Conservation (phyloP, 352 stramenopile species). For the Globisporangium orthogonon region DNA sequence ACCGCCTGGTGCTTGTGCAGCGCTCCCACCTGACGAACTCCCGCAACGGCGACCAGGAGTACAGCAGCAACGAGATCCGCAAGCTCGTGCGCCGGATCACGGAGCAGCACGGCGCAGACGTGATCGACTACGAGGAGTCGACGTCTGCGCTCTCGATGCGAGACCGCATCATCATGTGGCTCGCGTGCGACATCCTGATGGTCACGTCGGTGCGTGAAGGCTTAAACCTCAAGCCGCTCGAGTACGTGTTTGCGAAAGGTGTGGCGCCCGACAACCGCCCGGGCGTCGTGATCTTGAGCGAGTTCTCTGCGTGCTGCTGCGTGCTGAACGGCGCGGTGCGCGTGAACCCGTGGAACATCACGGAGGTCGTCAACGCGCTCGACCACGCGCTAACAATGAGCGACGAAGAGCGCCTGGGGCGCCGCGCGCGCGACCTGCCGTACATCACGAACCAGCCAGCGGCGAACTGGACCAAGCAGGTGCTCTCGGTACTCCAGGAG, state of each 20-base stretch:
- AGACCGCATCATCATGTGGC: slow-evolving; percentile 91
- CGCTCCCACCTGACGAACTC: slow-evolving; percentile 84
- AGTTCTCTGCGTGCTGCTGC: slow-evolving; percentile 95
- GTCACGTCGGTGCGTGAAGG: slow-evolving; percentile 95
- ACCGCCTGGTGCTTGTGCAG: slow-evolving; percentile 95
- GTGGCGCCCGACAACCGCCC: slow-evolving; percentile 46
- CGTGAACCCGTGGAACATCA: slow-evolving; percentile 97
- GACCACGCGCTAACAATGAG: slow-evolving; percentile 93
- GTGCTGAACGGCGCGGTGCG: slow-evolving; percentile 95
- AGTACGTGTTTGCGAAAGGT: slow-evolving; percentile 90
- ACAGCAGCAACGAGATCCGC: slow-evolving; percentile 79
- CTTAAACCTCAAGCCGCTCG: slow-evolving; percentile 96
- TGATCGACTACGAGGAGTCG: slow-evolving; percentile 88
- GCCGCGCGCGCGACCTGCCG: slow-evolving; percentile 92
- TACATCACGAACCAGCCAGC: slow-evolving; percentile 94
- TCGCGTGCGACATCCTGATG: slow-evolving; percentile 94
- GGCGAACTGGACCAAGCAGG: slow-evolving; percentile 94
- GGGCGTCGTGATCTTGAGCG: slow-evolving; percentile 94
- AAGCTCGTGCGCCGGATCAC: slow-evolving; percentile 81
- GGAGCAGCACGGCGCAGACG: slow-evolving; percentile 50
- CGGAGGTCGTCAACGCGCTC: slow-evolving; percentile 85
- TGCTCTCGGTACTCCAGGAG: slow-evolving; percentile 87
- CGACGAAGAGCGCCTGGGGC: slow-evolving; percentile 81
- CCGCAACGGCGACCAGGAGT: slow-evolving; percentile 88
- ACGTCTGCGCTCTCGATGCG: slow-evolving; percentile 78